Base-by-base conservation (phyloP, 108 stramenopile genomes). In the Pseudonitzschia multiseries region DNA sequence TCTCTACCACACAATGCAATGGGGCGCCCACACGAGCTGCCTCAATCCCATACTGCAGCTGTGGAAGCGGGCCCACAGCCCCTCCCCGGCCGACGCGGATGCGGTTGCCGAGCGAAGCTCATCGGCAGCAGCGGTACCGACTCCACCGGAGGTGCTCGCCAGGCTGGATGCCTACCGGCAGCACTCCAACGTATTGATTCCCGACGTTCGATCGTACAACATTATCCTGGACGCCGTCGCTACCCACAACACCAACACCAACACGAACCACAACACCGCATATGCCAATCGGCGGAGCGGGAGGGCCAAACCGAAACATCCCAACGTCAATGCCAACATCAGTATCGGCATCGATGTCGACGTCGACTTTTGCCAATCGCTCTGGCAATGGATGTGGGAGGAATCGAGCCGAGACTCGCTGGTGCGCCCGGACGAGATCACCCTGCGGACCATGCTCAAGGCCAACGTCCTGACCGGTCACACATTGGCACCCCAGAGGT, bases 331-430 rank as follows among this genome's bases (percentile, higher is more conserved):
- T 15, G 18, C 52, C 52, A 52, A 52, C 13, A 52, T n/a, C n/a
- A n/a, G n/a, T n/a, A n/a, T n/a, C 36, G 36, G 36, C 36, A 36
- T 36, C 36, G 36, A 54, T 24, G 70, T 69, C 12, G 69, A 78
- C 28, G 22, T 72, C 18, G 66, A 59, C 24, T 61, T 72, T 36
- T 72, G 71, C 31, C 70, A 50, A 33, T 41, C 62, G 50, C 41
- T 78, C 0, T 78, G 71, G 28, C 14, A 60, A 8, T 78, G 77
- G 77, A 78, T 78, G 77, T 72, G 77, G 71, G 48, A 52, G 17
- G 77, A 78, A 41, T 14, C 52, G 8, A 20, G 53, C 51, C 41
- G n/a, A 9, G 71, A 78, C 44, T 63, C 54, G 29, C 48, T 72
- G 33, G 32, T 78, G 1, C 71, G 60, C 33, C 77, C 77, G 15